phyloP scores from a whole-genome alignment of 495 filamentous ascomycete genomes.

The Lindgomyces ingoldianus region DNA sequence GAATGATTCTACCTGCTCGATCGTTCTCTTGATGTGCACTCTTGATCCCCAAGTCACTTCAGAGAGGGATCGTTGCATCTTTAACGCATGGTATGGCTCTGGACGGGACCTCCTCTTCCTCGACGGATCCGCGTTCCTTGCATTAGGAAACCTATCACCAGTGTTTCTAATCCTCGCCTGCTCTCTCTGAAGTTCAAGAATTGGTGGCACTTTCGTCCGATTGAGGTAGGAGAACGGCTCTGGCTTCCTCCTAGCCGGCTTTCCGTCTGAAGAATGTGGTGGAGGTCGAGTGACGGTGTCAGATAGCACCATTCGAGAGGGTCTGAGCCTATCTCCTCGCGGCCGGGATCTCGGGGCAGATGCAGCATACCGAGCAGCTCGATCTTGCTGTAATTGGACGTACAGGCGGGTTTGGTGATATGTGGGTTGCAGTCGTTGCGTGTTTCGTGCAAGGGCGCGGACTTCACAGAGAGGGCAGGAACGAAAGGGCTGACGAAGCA shows the following conservation, averaged over 20 bases:
- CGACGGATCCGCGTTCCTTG: constrained; percentile 38
- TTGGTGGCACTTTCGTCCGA: constrained; percentile 61
- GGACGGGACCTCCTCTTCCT: constrained; percentile 23
- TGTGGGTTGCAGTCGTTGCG: background rate
- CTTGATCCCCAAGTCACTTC: constrained; percentile 73
- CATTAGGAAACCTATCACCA: background rate
- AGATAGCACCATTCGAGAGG: constrained; percentile 81
- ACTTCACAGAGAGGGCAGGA: constrained; percentile 46
- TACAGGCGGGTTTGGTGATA: constrained; percentile 35
- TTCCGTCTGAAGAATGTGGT: constrained; percentile 48
- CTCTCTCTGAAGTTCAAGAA: constrained; percentile 7
- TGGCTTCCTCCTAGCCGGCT: constrained; percentile 44
- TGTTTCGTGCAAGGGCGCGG: constrained; percentile 17
- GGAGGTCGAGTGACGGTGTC: constrained; percentile 60
- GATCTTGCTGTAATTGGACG: constrained; percentile 30
- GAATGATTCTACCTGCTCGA: constrained; percentile 73
- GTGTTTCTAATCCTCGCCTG: background rate
- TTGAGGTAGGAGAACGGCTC: constrained; percentile 83
- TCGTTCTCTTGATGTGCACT: constrained; percentile 64
- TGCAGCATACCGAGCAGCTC: constrained; percentile 6
- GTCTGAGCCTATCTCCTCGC: constrained; percentile 46
- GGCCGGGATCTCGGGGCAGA: background rate
- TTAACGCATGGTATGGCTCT: constrained; percentile 75
- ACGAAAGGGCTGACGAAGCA: constrained; percentile 35
- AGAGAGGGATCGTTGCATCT: constrained; percentile 83